phyloP scores from a whole-genome alignment of 306 rosid genomes.

The Malus sylvestris region DNA sequence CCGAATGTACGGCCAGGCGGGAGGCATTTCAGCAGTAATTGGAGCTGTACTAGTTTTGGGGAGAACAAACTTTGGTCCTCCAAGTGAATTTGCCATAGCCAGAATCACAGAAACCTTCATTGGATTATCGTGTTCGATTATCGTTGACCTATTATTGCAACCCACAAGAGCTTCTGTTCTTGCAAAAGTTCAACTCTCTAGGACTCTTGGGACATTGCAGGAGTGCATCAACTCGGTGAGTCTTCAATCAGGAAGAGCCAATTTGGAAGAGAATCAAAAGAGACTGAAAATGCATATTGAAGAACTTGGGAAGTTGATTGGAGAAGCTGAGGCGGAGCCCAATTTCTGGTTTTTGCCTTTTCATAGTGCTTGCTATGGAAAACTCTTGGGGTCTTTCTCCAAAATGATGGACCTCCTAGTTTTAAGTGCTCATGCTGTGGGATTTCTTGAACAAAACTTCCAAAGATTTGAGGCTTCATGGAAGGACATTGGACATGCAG shows the following conservation, averaged over 20 bases:
- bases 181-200: constrained; percentile 38
- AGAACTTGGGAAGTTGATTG: constrained; percentile 31
- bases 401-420: constrained; percentile 33
- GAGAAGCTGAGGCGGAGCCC: constrained; percentile 63
- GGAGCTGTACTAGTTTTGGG: constrained; percentile 61
- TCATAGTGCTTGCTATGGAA: constrained; percentile 30
- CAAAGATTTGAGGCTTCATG: constrained; percentile 17
- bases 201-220: constrained; percentile 25
- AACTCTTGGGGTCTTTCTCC: constrained; percentile 41
- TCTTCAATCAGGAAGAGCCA: background rate
- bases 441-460: constrained; percentile 29
- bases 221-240: constrained; percentile 35
- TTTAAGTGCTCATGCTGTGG: constrained; percentile 36
- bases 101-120: constrained; percentile 58
- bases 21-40: constrained; percentile 58
- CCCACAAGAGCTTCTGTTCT: constrained; percentile 55
- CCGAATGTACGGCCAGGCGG: constrained; percentile 59
- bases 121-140: constrained; percentile 43
- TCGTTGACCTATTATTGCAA: constrained; percentile 40
- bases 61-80: constrained; percentile 45
- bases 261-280: constrained; percentile 21
- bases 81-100: constrained; percentile 53
- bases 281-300: constrained; percentile 24
- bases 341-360: constrained; percentile 65
- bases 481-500: constrained; percentile 15